phyloP scores from a whole-genome alignment of 192 early-diverging fungal genomes.

The Coemansia furcata region DNA sequence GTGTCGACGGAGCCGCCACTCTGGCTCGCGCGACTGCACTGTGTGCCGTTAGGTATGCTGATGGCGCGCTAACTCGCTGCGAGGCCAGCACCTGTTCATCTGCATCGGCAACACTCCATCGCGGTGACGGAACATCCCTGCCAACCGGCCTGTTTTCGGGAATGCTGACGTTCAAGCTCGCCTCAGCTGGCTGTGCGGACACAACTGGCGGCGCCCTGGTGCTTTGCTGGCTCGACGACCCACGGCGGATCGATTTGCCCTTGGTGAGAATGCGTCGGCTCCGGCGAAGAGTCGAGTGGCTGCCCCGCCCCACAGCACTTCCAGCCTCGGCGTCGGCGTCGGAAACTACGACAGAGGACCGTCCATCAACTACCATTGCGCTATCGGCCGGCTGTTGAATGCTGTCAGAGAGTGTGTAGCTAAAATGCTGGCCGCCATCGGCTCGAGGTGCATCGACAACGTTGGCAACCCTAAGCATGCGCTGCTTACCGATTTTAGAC shows the following conservation, averaged over 20 bases:
- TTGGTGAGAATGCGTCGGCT: conserved; percentile 37
- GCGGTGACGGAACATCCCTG: neutral
- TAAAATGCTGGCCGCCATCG: neutral
- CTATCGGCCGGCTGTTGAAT: neutral
- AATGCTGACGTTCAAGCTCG: neutral
- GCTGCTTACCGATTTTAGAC: conserved; percentile 18
- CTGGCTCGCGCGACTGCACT: neutral
- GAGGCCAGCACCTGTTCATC: neutral
- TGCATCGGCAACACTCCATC: neutral
- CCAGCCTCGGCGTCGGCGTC: neutral
- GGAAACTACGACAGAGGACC: neutral
- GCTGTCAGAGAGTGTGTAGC: neutral
- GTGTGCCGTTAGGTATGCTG: neutral
- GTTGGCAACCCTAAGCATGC: conserved; percentile 18
- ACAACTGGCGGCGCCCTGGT: neutral
- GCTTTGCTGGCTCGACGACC: neutral
- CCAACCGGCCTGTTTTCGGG: neutral
- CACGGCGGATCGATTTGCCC: conserved; percentile 14
- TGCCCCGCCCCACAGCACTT: neutral
- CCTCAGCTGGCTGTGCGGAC: neutral
- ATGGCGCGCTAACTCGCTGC: neutral
- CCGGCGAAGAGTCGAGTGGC: conserved; percentile 34
- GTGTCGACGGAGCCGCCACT: neutral
- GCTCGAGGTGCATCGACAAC: conserved; percentile 8
- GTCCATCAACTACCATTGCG: neutral